Evolutionary conservation across 176 grass and related monocot genomes (phyloP).

Genomic region (Carex myosuroides): DNA sequence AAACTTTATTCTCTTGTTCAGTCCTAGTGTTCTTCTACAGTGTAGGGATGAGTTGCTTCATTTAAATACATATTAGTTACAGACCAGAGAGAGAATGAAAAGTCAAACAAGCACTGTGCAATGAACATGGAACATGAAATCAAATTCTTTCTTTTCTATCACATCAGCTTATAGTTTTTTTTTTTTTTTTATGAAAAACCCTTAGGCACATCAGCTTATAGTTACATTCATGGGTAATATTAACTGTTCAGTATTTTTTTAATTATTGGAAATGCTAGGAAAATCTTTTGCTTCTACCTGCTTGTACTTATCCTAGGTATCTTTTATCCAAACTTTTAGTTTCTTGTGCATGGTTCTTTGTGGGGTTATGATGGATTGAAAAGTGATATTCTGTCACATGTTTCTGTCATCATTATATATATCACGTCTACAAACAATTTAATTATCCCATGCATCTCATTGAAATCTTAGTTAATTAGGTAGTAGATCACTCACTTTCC

Average conservation of each 20-base stretch:
- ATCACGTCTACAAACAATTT: neutral
- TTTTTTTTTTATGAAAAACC: no score
- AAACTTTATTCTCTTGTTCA: neutral
- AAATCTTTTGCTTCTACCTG: conserved; percentile 4
- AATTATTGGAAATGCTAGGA: neutral
- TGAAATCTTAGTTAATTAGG: neutral
- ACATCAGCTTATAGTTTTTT: no score
- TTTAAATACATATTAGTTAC: neutral
- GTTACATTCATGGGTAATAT: neutral
- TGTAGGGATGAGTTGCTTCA: neutral
- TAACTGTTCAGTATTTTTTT: neutral
- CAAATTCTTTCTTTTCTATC: neutral
- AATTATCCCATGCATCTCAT: neutral
- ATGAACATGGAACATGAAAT: neutral
- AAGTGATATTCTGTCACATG: neutral
- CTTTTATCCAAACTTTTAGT: conserved; percentile 6
- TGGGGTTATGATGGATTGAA: conserved; percentile 14
- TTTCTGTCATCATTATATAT: neutral
- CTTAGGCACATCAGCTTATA: no score
- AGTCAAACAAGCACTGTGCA: neutral
- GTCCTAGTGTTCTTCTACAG: neutral
- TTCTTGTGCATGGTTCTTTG: conserved; percentile 7
- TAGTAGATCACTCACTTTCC: neutral
- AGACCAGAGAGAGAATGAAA: neutral
- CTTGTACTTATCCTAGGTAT: conserved; percentile 14